phyloP scores from a whole-genome alignment of 495 filamentous ascomycete species.

The Neurospora intermedia region DNA sequence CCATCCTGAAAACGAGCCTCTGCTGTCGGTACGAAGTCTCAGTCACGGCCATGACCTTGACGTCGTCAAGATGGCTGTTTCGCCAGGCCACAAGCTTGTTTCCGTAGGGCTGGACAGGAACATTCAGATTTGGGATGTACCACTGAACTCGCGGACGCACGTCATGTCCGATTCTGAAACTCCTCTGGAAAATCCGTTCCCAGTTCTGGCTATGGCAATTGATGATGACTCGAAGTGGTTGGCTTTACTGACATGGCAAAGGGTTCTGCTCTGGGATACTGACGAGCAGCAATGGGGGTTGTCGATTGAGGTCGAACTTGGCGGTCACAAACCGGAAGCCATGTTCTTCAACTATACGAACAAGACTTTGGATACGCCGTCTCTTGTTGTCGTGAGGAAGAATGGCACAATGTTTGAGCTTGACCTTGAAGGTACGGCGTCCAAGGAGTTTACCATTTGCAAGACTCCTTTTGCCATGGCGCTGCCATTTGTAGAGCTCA shows the following conservation, averaged over 20 bases:
- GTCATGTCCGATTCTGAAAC: slow-evolving; percentile 29
- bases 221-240: slow-evolving; percentile 51
- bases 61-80: slow-evolving; percentile 48
- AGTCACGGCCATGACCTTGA: slow-evolving; percentile 51
- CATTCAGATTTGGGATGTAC: slow-evolving; percentile 50
- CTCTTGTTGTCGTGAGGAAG: slow-evolving; percentile 44
- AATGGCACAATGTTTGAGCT: slow-evolving; percentile 49
- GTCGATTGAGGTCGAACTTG: slow-evolving; percentile 35
- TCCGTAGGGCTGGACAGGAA: slow-evolving; percentile 54
- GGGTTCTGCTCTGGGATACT: slow-evolving; percentile 49
- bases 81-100: slow-evolving; percentile 47
- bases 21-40: slow-evolving; percentile 50
- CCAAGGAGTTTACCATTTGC: slow-evolving; percentile 30
- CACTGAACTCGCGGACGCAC: slow-evolving; percentile 24
- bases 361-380: slow-evolving; percentile 19
- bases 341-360: slow-evolving; percentile 42
- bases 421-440: slow-evolving; percentile 18
- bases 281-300: slow-evolving; percentile 38
- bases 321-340: slow-evolving; percentile 41
- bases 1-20: slow-evolving; percentile 34
- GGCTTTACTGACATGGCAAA: slow-evolving; percentile 46
- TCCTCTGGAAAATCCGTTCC: slow-evolving; percentile 33
- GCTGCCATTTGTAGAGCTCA: slow-evolving; percentile 28
- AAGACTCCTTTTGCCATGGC: slow-evolving; percentile 35
- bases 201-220: slow-evolving; percentile 47